Conservation (phyloP, 257 asterid genomes). For the Linaria vulgaris region DNA sequence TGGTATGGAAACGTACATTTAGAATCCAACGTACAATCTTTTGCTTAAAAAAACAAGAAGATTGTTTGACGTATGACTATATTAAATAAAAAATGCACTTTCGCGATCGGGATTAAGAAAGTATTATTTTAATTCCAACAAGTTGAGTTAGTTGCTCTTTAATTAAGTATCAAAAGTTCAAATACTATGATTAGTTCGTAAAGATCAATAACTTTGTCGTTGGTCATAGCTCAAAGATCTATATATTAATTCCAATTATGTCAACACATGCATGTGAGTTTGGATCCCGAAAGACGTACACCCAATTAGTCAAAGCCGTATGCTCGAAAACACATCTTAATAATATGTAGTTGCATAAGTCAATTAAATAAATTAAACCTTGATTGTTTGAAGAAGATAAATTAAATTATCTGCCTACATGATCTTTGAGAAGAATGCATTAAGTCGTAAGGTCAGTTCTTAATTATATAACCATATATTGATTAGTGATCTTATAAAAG, state of each 20-base stretch:
- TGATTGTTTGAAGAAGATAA: too few relatives aligned
- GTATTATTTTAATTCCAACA: slow-evolving; percentile 8
- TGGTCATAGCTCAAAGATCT: background rate
- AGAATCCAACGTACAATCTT: slow-evolving; percentile 28
- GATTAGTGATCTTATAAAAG: too few relatives aligned
- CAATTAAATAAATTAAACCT: slow-evolving; percentile 15
- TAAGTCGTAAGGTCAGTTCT: too few relatives aligned
- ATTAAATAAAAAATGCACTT: slow-evolving; percentile 11
- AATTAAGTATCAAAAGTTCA: slow-evolving; percentile 6
- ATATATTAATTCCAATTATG: too few relatives aligned
- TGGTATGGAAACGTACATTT: slow-evolving; percentile 34
- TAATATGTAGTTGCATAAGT: background rate
- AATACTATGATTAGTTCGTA: slow-evolving; percentile 5
- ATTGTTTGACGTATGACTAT: background rate
- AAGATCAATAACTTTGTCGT: background rate
- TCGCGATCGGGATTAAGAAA: background rate
- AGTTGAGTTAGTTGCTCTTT: slow-evolving; percentile 1
- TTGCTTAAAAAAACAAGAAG: slow-evolving; percentile 22
- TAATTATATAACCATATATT: too few relatives aligned
- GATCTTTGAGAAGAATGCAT: too few relatives aligned
- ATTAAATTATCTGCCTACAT: too few relatives aligned
- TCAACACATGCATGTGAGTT: background rate
- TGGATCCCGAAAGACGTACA: slow-evolving; percentile 11
- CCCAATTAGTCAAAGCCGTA: slow-evolving; percentile 31
- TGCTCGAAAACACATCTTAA: background rate